A percentile compares a stretch with the other conserved stretches of the same genome.
These are phyloP conservation scores for Cenchrus purpureus DNA, from an alignment of 176 grass and related monocot species.

Conservation along the genomic window DNA sequence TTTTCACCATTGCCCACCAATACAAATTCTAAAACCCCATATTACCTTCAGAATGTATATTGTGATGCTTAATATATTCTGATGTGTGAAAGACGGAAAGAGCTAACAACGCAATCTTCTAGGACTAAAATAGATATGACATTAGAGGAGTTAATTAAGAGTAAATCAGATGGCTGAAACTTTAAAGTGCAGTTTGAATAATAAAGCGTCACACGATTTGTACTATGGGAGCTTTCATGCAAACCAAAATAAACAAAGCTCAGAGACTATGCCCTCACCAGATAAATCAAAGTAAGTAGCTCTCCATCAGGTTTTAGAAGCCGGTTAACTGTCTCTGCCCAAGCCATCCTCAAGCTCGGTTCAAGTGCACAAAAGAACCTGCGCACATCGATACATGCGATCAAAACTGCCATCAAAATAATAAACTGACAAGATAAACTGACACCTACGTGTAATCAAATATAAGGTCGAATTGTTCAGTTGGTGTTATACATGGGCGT, in stretches of 20 bases:
- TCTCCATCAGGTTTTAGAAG: constrained; percentile 91
- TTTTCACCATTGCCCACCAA: neutral
- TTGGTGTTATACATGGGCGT: constrained; percentile 20
- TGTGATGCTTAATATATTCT: neutral
- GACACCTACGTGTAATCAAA: constrained; percentile 72
- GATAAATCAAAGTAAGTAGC: constrained; percentile 86
- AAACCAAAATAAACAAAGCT: constrained; percentile 20
- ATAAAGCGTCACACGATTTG: neutral
- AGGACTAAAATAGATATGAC: neutral
- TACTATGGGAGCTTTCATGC: neutral
- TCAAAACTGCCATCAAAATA: constrained; percentile 16
- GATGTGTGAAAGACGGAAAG: neutral
- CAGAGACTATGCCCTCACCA: constrained; percentile 54
- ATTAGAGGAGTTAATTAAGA: neutral
- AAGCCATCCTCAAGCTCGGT: constrained; percentile 68
- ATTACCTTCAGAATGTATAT: constrained; percentile 16
- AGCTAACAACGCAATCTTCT: constrained; percentile 25
- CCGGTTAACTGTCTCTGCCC: constrained; percentile 67
- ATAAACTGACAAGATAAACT: constrained; percentile 17
- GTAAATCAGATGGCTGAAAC: neutral
- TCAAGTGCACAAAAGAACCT: constrained; percentile 96
- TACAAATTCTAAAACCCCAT: neutral
- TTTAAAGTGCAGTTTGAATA: constrained; percentile 26
- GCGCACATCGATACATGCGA: constrained; percentile 22
- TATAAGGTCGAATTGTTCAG: constrained; percentile 74